These are phyloP conservation scores for Globisporangium splendens DNA, from an alignment of 352 stramenopile genomes.

Conservation along the genomic window DNA sequence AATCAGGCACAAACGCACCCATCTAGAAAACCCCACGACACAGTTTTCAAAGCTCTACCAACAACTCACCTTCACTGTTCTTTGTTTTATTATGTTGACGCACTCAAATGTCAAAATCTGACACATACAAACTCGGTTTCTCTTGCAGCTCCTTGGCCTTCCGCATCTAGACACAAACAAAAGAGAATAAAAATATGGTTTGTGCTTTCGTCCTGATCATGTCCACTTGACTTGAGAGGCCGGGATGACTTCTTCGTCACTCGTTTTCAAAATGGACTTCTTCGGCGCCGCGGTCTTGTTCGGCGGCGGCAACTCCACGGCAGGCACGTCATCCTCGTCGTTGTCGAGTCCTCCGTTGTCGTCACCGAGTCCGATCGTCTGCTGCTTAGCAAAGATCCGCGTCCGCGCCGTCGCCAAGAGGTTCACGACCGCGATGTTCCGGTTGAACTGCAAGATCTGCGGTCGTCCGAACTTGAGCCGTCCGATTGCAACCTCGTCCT, in stretches of 20 bases:
- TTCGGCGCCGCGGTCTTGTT: constrained; percentile 43
- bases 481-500: constrained; percentile 19
- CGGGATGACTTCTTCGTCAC: constrained; percentile 29
- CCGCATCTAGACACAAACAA: too few species aligned
- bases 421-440: constrained; percentile 28
- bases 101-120: too few species aligned
- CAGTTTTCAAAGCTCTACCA: too few species aligned
- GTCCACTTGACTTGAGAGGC: constrained; percentile 35
- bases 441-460: constrained; percentile 40
- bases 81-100: too few species aligned
- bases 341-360: too few species aligned
- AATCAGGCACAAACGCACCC: too few species aligned
- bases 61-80: too few species aligned
- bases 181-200: too few species aligned
- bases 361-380: background rate
- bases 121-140: too few species aligned
- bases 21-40: too few species aligned
- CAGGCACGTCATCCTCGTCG: constrained; percentile 11
- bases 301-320: constrained; percentile 23
- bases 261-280: constrained; percentile 55
- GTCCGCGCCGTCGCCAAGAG: constrained; percentile 38
- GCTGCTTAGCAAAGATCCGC: constrained; percentile 20
- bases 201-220: background rate
- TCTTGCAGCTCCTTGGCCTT: too few species aligned
- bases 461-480: constrained; percentile 49